phyloP scores from a whole-genome alignment of 257 asterid species.

The Salvia hispanica region DNA sequence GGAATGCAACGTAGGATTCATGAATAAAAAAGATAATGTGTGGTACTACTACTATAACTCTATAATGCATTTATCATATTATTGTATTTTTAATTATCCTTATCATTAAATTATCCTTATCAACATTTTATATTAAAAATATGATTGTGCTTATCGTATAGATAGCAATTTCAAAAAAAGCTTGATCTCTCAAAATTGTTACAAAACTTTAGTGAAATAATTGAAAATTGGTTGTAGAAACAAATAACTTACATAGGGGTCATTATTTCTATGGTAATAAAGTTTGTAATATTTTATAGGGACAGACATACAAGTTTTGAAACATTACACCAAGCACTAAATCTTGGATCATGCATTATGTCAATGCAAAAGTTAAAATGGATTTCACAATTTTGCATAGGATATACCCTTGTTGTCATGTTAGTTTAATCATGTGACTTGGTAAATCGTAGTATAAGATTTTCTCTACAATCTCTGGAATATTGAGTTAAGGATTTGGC shows the following conservation, averaged over 20 bases:
- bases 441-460: background rate
- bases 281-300: slow-evolving; percentile 15
- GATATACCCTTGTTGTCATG: background rate
- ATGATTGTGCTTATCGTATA: background rate
- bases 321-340: slow-evolving; percentile 26
- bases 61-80: too few species aligned
- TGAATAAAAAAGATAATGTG: background rate
- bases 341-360: slow-evolving; percentile 36
- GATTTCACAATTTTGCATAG: slow-evolving; percentile 11
- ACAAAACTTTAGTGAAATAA: background rate
- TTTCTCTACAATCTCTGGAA: slow-evolving; percentile 23
- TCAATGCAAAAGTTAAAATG: background rate
- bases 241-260: background rate
- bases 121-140: background rate
- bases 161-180: too few species aligned
- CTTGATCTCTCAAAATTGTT: background rate
- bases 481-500: slow-evolving; percentile 1
- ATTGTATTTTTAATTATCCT: too few species aligned
- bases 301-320: slow-evolving; percentile 17
- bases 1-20: background rate
- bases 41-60: too few species aligned
- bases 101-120: too few species aligned
- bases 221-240: background rate
- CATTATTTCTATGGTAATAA: slow-evolving; percentile 6
- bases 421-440: background rate